Evolutionary conservation across 352 stramenopile genomes (phyloP), one percentile per base, ranked within the genome.

Genomic region (Pythium angustatum): DNA sequence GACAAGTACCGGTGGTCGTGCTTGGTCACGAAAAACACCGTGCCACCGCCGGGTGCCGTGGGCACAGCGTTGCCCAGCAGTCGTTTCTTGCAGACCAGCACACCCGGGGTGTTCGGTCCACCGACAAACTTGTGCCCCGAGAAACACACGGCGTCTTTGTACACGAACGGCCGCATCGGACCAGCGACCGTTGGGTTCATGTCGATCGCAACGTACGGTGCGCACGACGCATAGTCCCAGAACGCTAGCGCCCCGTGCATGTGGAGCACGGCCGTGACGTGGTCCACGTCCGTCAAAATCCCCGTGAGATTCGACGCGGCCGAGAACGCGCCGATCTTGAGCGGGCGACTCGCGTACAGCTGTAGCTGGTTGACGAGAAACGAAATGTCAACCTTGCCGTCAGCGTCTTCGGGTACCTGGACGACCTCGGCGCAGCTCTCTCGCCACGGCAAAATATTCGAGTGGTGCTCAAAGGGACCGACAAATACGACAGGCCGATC

Each of bases 121-220:
- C 96, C 96, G n/a, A 97, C 66, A 52, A 98, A 92, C 72, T 99
- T 99, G 81, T 99, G 96, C 12, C 88, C 85, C 22, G 79, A 97
- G 31, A 98, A 85, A 71, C 97, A 97, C 34, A 98, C 82, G 2
- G 94, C 96, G 76, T 99, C 96, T 68, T 97, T 96, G 53, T 85
- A 77, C 48, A 69, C 70, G 36, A 65, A 75, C 50, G 69, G 69
- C 11, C 67, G 66, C 51, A 63, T 8, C 14, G 63, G 48, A 34
- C 54, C 76, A 17, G 55, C 55, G 17, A 77, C 43, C 24, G 75
- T 68, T 31, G 91, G 89, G 85, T 98, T 98, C 91, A 99, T 98
- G 73, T 97, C 75, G 28, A 98, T 91, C 15, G 78, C 67, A 0
- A 92, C 59, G 72, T 98, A 97, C 24, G 94, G 88, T 12, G 88